A percentile compares a stretch with the other conserved stretches of the same genome.
Evolutionary conservation across 306 rosid species (phyloP).

Genomic region (Gastrolobium villosum): DNA sequence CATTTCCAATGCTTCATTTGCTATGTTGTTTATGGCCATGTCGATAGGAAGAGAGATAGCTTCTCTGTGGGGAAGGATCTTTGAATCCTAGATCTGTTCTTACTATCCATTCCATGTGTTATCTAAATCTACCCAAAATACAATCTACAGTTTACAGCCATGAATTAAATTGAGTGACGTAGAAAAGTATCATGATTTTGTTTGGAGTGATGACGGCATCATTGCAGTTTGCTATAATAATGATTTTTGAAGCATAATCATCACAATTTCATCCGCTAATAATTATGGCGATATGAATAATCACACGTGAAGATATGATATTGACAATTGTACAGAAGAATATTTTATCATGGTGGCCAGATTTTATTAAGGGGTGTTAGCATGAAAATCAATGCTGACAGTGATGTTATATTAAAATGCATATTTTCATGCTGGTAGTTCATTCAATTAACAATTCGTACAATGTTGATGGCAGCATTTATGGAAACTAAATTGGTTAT

Average conservation of each 20-base stretch:
- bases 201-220: neutral
- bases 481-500: neutral
- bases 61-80: neutral
- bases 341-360: neutral
- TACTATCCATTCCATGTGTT: neutral
- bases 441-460: neutral
- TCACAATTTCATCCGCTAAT: neutral
- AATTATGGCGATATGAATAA: neutral
- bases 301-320: neutral
- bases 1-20: neutral
- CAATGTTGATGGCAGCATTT: neutral
- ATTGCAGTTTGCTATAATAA: neutral
- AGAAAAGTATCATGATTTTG: neutral
- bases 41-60: neutral
- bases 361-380: neutral
- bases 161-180: neutral
- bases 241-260: neutral
- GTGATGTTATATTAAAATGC: neutral
- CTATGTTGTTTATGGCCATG: neutral
- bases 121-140: neutral
- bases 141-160: neutral
- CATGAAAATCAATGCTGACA: neutral
- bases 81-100: neutral
- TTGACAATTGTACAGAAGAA: neutral
- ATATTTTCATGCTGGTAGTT: neutral